These are phyloP conservation scores for Lecanicillium sp. DNA, from an alignment of 2,329 filamentous ascomycete species.

Conservation along the genomic window DNA sequence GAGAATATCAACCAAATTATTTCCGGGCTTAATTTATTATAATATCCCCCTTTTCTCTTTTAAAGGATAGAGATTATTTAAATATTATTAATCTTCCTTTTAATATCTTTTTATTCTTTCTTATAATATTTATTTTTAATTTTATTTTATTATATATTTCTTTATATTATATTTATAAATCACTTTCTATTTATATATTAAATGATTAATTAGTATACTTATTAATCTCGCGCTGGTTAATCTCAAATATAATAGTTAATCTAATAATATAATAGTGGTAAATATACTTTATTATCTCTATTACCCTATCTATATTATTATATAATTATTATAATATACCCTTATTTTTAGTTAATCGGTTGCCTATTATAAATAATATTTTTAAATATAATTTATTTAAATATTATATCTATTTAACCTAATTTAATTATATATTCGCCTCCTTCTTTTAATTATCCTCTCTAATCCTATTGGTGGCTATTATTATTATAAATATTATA, in stretches of 20 bases:
- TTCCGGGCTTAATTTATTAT: background rate
- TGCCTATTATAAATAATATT: background rate
- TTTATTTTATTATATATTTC: background rate
- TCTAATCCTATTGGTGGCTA: background rate
- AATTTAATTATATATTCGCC: background rate
- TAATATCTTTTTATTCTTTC: background rate
- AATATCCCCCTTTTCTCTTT: slow-evolving; percentile 2
- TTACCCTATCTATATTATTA: background rate
- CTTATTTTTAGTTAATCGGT: background rate
- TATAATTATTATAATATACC: background rate
- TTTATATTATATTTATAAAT: slow-evolving; percentile 1
- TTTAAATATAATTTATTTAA: background rate
- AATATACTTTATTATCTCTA: background rate
- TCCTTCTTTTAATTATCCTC: background rate
- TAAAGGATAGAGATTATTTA: slow-evolving; percentile 1
- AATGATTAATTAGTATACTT: background rate
- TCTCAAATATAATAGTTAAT: background rate
- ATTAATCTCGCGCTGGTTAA: background rate
- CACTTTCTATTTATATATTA: background rate
- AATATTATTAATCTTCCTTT: background rate
- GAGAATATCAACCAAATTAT: background rate
- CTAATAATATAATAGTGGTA: background rate
- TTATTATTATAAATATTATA: background rate
- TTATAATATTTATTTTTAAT: background rate
- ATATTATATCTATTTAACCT: background rate